These are phyloP conservation scores for Guyanaporus albipodus DNA, from an alignment of 768 basidiomycete species.

Conservation along the genomic window DNA sequence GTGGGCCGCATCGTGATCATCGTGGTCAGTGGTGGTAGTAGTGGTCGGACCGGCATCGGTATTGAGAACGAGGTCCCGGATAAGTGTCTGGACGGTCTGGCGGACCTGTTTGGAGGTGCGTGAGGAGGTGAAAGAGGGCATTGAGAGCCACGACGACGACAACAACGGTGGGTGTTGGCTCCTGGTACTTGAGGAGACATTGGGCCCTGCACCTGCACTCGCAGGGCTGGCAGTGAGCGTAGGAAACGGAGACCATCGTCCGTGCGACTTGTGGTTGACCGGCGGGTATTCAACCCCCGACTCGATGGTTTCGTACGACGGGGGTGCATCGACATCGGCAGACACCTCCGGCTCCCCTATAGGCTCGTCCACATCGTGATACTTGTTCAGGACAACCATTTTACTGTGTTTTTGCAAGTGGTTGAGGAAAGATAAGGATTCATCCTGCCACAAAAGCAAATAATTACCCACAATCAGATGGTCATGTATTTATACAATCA, in stretches of 20 bases:
- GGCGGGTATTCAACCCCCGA: not conserved
- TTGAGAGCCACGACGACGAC: conserved; percentile 17
- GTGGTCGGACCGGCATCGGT: conserved; percentile 11
- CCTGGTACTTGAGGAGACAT: too few species aligned
- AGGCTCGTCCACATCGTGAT: conserved; percentile 9
- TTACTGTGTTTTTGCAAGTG: too few species aligned
- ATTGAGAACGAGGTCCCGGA: conserved; percentile 50
- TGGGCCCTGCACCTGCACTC: too few species aligned
- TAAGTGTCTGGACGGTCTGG: conserved; percentile 47
- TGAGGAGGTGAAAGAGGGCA: conserved; percentile 18
- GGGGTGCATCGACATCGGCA: conserved; percentile 23
- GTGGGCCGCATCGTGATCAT: too few species aligned
- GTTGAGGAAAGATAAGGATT: too few species aligned
- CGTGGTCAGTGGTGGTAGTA: too few species aligned
- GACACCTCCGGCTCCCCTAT: not conserved
- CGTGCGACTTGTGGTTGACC: too few species aligned
- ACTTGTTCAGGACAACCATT: conserved; percentile 25
- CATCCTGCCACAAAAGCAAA: too few species aligned
- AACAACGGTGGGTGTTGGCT: not conserved
- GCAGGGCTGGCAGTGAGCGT: not conserved
- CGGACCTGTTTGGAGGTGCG: conserved; percentile 45
- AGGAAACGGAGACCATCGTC: not conserved
- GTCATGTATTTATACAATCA: too few species aligned
- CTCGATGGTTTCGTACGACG: conserved; percentile 23
- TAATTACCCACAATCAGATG: too few species aligned